A percentile compares a stretch with the other conserved stretches of the same genome.
These are phyloP conservation scores for Flagelloscypha sp. DNA, from an alignment of 768 basidiomycete species.

Conservation along the genomic window DNA sequence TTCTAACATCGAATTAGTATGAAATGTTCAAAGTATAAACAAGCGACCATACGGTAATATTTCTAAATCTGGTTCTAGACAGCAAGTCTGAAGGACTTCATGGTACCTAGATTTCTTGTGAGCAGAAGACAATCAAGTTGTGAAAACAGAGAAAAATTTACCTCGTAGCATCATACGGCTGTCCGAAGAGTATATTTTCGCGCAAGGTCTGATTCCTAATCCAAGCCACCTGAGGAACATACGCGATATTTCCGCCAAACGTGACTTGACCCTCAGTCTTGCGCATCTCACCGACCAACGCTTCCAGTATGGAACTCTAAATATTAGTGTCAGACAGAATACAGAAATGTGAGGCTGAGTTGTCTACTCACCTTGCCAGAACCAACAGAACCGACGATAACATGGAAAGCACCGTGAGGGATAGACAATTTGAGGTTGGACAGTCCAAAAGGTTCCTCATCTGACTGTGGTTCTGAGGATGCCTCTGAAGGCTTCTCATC, in stretches of 20 bases:
- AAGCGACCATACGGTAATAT: conserved; percentile 65
- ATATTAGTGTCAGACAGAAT: neutral
- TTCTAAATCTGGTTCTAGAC: conserved; percentile 61
- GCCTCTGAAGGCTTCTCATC: too few relatives aligned
- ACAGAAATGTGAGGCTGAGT: neutral
- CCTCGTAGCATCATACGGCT: conserved; percentile 50
- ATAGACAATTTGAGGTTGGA: conserved; percentile 37
- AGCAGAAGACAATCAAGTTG: neutral
- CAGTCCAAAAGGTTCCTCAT: conserved; percentile 46
- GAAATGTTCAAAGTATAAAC: too few relatives aligned
- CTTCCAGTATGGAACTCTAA: conserved; percentile 49
- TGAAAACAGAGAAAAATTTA: conserved; percentile 12
- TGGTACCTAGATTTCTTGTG: conserved; percentile 37
- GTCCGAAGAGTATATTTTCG: conserved; percentile 71
- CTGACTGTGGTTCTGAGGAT: conserved; percentile 13
- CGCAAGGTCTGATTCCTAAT: conserved; percentile 66
- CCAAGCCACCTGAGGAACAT: conserved; percentile 58
- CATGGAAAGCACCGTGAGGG: conserved; percentile 52
- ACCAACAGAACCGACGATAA: conserved; percentile 69
- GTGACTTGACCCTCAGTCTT: conserved; percentile 46
- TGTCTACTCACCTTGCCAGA: conserved; percentile 52
- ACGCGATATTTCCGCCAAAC: conserved; percentile 48
- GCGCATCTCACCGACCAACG: conserved; percentile 62
- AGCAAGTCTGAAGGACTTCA: conserved; percentile 55
- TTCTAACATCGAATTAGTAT: too few relatives aligned